Conservation (phyloP, 257 asterid species). For the Nicotiana sylvestris region DNA sequence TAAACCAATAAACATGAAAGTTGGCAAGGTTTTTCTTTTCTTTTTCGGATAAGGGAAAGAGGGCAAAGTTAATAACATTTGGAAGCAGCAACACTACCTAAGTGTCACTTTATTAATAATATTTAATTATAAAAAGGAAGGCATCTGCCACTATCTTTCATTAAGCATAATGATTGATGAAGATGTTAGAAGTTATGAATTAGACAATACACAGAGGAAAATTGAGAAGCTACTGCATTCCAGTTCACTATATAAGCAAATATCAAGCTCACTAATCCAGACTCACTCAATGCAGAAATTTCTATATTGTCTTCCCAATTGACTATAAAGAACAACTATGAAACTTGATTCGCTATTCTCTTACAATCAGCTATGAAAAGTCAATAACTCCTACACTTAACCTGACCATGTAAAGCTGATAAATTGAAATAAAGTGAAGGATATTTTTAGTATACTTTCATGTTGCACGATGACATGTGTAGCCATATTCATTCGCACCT, state of each 20-base stretch:
- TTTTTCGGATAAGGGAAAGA: neutral
- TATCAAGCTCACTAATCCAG: neutral
- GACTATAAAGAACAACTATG: neutral
- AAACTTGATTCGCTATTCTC: constrained; percentile 3
- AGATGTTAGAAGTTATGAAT: neutral
- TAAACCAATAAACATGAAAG: neutral
- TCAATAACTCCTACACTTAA: neutral
- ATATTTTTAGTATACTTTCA: constrained; percentile 73
- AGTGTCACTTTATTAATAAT: neutral
- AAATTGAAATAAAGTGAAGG: constrained; percentile 40
- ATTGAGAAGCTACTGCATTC: neutral
- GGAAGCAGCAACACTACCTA: neutral
- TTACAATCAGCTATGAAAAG: constrained; percentile 1
- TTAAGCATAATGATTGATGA: neutral
- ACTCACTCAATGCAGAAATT: neutral
- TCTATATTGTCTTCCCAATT: neutral
- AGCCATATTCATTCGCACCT: constrained; percentile 77
- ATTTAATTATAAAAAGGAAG: neutral
- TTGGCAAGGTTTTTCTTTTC: neutral
- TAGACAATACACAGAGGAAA: neutral
- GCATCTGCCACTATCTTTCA: neutral
- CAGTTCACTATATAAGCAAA: neutral
- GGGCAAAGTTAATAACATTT: neutral
- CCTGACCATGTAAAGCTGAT: neutral
- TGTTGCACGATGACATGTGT: constrained; percentile 82